Conservation (phyloP, 257 asterid species). For the Penstemon newberryi region DNA sequence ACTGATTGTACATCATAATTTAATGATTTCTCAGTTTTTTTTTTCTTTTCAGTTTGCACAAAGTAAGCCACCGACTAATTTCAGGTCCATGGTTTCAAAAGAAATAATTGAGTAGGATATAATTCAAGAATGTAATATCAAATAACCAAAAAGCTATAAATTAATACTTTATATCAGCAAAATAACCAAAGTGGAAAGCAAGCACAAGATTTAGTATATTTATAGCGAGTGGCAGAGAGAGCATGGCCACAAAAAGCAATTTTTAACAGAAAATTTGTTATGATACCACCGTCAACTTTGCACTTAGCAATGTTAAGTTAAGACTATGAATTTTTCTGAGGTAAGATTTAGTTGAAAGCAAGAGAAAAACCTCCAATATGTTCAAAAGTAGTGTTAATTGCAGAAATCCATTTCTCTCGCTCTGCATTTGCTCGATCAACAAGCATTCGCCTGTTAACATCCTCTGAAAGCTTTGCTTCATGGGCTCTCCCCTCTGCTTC, state of each 20-base stretch:
- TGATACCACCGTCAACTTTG: too few species aligned
- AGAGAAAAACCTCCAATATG: slow-evolving; percentile 84
- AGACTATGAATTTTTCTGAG: too few species aligned
- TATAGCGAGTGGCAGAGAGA: not conserved
- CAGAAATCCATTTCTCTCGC: slow-evolving; percentile 91
- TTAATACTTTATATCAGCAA: not conserved
- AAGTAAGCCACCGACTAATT: not conserved
- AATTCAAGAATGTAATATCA: too few species aligned
- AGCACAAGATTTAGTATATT: not conserved
- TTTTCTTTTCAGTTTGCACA: not conserved
- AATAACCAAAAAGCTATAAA: slow-evolving; percentile 3
- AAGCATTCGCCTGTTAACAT: slow-evolving; percentile 77
- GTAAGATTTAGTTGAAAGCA: slow-evolving; percentile 1
- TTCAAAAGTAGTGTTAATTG: slow-evolving; percentile 87
- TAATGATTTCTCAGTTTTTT: not conserved
- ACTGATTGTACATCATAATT: not conserved
- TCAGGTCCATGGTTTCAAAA: too few species aligned
- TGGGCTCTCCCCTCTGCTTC: slow-evolving; percentile 97
- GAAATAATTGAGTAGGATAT: too few species aligned
- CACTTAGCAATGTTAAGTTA: too few species aligned
- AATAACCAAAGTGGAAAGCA: not conserved
- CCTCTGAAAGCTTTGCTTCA: slow-evolving; percentile 92
- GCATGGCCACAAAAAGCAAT: slow-evolving; percentile 12
- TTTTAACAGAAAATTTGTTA: slow-evolving; percentile 4
- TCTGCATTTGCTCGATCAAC: slow-evolving; percentile 89